Base-by-base conservation (phyloP, 2,329 filamentous ascomycete genomes). In the Nigrospora osmanthi region DNA sequence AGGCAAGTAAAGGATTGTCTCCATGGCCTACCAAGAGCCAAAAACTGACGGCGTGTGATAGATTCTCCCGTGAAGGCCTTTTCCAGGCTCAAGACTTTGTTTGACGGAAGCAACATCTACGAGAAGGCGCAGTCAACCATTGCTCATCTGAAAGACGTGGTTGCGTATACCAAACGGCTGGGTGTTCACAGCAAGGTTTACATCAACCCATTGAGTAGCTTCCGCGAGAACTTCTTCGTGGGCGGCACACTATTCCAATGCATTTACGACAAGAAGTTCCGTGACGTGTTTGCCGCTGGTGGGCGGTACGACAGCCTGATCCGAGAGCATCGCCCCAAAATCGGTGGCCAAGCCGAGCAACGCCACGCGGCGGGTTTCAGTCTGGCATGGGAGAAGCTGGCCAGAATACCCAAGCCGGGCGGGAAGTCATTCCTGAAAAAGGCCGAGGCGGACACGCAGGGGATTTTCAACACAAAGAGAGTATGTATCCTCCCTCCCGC, bases 291-390 rank as follows among this genome's bases (percentile, higher is more conserved):
- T 58, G 93, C 91, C 6, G 93, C 90, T 31, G 93, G 94, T 42
- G 93, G 93, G 3, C 81, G 93, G 40, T 98, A 98, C 60, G 94
- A 98, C 61, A 81, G 81, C 40, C 70, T 98, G 16, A 91, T 98
- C 52, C 82, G 83, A 59, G 87, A 94, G 49, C 87, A 94, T 58
- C 79, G 83, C 10, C 86, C 87, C 6, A 84, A 81, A 51, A 77
- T 81, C 36, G 73, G 80, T 35, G 75, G 73, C 19, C 77, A 76
- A 46, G 71, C 77, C 37, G 73, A 79, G 45, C 81, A 83, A 55
- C 80, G 81, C 16, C 88, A 94, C 59, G 91, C 89, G 6, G 93
- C 97, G 11, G 93, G 94, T 1, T 91, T 97, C 59, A 94, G 89
- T 57, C 70, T 97, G 35, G 87, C 87, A 19, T 94, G 90, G 81